Conservation (phyloP, 768 basidiomycete species). For the Psilocybe cyanescens region DNA sequence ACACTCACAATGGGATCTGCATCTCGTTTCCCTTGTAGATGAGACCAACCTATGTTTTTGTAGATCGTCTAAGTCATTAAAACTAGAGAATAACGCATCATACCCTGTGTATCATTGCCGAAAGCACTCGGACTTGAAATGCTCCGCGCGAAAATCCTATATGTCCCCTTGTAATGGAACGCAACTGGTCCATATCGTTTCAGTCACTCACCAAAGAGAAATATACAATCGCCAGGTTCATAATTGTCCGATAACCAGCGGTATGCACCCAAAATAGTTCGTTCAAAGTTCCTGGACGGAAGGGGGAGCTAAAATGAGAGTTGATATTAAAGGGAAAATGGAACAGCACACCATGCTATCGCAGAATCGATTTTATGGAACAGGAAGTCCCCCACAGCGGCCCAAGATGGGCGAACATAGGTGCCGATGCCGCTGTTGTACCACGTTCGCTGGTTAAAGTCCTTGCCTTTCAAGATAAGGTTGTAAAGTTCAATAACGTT, state of each 20-base stretch:
- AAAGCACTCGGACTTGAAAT: constrained; percentile 12
- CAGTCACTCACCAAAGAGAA: constrained; percentile 12
- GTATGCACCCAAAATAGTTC: constrained; percentile 10
- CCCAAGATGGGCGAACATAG: constrained; percentile 19
- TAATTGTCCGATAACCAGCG: constrained; percentile 17
- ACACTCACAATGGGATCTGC: constrained; percentile 27
- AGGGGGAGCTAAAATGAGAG: not conserved
- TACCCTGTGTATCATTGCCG: constrained; percentile 14
- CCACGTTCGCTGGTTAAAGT: constrained; percentile 14
- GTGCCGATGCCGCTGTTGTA: constrained; percentile 25
- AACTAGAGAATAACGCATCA: not conserved
- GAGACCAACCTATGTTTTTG: constrained; percentile 40
- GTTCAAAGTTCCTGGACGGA: constrained; percentile 1
- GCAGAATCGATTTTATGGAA: constrained; percentile 17
- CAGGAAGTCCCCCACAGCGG: constrained; percentile 9
- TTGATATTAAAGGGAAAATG: not conserved
- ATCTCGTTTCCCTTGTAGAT: constrained; percentile 43
- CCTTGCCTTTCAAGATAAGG: not conserved
- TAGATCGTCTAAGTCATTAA: not conserved
- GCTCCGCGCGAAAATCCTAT: constrained; percentile 16
- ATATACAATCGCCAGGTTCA: constrained; percentile 11
- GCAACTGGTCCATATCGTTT: not conserved
- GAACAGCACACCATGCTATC: constrained; percentile 18
- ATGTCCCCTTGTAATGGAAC: not conserved
- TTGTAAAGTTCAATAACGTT: constrained; percentile 11